Conservation (phyloP, 2,329 filamentous ascomycete genomes). For the Penicillium sclerotiorum region DNA sequence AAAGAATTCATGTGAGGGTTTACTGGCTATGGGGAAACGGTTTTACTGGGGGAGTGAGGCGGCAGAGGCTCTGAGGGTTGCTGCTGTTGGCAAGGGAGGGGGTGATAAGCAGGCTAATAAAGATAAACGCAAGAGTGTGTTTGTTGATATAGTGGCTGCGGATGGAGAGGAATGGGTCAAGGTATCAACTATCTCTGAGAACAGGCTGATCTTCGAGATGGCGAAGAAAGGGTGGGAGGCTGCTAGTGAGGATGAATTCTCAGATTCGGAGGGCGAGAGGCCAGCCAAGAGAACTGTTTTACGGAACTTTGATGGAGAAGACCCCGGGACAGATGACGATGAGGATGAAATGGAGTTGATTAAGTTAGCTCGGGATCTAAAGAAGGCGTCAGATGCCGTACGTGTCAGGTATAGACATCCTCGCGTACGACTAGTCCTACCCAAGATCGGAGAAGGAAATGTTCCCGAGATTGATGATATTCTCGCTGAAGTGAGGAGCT, state of each 20-base stretch:
- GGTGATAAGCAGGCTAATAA: conserved; percentile 32
- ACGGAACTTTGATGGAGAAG: conserved; percentile 34
- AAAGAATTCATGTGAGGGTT: conserved; percentile 55
- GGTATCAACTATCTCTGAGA: conserved; percentile 66
- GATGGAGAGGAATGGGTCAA: conserved; percentile 69
- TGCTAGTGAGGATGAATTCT: conserved; percentile 49
- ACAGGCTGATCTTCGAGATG: conserved; percentile 66
- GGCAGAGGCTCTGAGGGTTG: background rate
- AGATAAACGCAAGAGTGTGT: conserved; percentile 53
- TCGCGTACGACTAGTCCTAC: conserved; percentile 61
- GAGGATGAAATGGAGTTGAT: conserved; percentile 62
- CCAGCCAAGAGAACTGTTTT: conserved; percentile 23
- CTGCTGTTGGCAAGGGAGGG: background rate
- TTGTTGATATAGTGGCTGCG: conserved; percentile 66
- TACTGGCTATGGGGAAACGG: conserved; percentile 61
- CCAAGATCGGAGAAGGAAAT: conserved; percentile 57
- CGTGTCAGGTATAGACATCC: conserved; percentile 64
- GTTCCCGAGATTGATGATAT: conserved; percentile 59
- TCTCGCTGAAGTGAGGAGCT: conserved; percentile 57
- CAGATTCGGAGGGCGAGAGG: conserved; percentile 22
- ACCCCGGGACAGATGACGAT: conserved; percentile 47
- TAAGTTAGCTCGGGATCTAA: conserved; percentile 61
- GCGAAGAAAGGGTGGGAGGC: conserved; percentile 68
- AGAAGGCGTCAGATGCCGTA: conserved; percentile 58
- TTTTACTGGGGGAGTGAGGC: conserved; percentile 51